Base-by-base conservation (phyloP, 768 basidiomycete genomes). In the Boletus rubescentipes region DNA sequence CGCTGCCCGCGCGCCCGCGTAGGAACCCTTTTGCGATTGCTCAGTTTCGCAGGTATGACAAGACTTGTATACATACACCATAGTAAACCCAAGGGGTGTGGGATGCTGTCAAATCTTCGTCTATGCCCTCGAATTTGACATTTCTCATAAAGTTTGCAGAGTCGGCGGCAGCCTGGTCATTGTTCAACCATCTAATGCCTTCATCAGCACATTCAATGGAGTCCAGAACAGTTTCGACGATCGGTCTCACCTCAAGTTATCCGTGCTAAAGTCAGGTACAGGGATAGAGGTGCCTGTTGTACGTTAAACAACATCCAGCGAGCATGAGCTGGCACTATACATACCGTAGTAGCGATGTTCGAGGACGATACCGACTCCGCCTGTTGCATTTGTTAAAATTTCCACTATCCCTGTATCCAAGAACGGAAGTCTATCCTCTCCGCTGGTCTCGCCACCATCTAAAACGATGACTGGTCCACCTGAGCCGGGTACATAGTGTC, bases 361-460 rank as follows among this genome's bases (percentile, higher is more conserved):
- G 34, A 98, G 77, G n/a, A 98, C 83, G 38, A 97, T 82, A 18
- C 89, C 88, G 6, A 98, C 77, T 5, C 96, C 96, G n/a, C 85
- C 81, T 0, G 93, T 96, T 18, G 87, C 87, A 51, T 81, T 85
- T 3, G 90, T 77, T 51, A 98, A 75, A 53, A 97, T 95, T 41
- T 92, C 89, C 7, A 89, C 81, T 58, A 98, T 95, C 2, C 94
- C 91, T 0, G 82, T 87, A 57, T 91, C 86, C 58, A 77, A 63
- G 64, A 76, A 79, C 21, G 72, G 74, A 40, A 77, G 51, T 39
- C 84, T 61, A 37, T 88, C 81, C 69, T 83, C 84, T 18, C 93
- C 96, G 57, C 82, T 87, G 4, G 93, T 96, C 73, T 98, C 96
- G 15, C 96, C 96, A 1, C 92, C 93, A 69, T 98, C 96, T 20